Percentiles rank a stretch among this genome's conserved stretches.
Evolutionary conservation across 148 eudicot species (phyloP).

Genomic region (Heliosperma pusillum): DNA sequence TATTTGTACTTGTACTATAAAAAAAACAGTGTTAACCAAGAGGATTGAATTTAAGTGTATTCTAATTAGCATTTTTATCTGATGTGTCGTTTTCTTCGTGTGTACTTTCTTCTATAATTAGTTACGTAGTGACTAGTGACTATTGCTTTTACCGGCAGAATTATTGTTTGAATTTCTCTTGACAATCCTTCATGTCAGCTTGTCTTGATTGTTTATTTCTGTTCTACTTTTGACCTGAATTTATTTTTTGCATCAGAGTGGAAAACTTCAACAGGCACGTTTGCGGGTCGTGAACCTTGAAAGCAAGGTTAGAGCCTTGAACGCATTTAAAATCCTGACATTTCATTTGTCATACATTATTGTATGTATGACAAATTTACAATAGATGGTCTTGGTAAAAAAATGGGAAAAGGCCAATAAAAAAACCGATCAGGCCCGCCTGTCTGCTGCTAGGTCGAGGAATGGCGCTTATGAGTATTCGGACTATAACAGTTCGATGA

Average conservation of each 20-base stretch:
- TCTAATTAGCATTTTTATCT: background rate
- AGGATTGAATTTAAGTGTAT: background rate
- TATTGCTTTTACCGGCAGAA: background rate
- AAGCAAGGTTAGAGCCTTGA: conserved; percentile 47
- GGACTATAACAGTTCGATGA: too few species aligned
- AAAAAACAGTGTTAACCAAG: background rate
- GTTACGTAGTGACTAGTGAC: background rate
- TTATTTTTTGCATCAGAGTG: conserved; percentile 48
- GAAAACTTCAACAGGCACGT: conserved; percentile 68
- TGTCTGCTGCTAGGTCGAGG: too few species aligned
- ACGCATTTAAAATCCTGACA: background rate
- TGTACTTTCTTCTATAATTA: background rate
- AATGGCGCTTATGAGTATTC: too few species aligned
- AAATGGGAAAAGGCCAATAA: too few species aligned
- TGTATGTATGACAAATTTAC: background rate
- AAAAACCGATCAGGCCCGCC: too few species aligned
- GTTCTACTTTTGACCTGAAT: conserved; percentile 13
- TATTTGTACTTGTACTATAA: background rate
- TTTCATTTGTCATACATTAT: background rate
- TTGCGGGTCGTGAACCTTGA: conserved; percentile 68
- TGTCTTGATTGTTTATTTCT: background rate
- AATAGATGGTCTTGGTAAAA: background rate
- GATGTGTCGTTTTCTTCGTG: background rate
- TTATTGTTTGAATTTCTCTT: background rate
- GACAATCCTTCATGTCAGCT: background rate